Base-by-base conservation (phyloP, 164 flowering plant genomes). In the Warburgia ugandensis region DNA sequence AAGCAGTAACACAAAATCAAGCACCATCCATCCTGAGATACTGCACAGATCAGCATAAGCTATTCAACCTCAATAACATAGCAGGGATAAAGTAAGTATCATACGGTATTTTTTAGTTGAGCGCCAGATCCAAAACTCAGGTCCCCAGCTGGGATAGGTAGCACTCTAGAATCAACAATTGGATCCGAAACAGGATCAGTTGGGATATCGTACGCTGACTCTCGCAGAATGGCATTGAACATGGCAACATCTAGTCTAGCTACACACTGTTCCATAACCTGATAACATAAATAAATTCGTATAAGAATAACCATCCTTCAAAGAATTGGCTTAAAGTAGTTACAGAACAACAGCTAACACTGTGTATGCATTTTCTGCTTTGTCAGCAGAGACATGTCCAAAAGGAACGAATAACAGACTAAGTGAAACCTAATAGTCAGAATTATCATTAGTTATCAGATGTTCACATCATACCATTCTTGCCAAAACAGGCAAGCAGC, bases 171-270 rank as follows among this genome's bases (percentile, higher is more conserved):
- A 63, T 89, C 97, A 41, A 83, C 68, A 49, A 94, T 89, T 23
- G 99, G 99, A 77, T 94, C 99, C 11, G 99, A 94, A 29, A 94
- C 78, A 61, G 99, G 97, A 74, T 94, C 97, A 22, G 97, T 86
- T 25, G 99, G 99, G 42, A 89, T 94, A 75, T 94, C 94, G 54
- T 81, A 62, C 37, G 74, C 95, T 22, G 99, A 94, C 61, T 94
- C 97, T 17, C 99, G 86, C 19, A 94, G 78, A 61, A 94, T 94
- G 29, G 99, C 99, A 76, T 94, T 94, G 59, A 94, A 94, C 99
- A 94, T 94, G 54, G 99, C 99, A 30, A 89, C 90, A 62, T 94
- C 99, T 39, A 89, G 72, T 73, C 99, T 78, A 26, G 82, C 72
- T 33, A 84, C 72, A 61, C 99, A 89, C 48, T 86, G 86, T 52